Base-by-base conservation (phyloP, 768 basidiomycete genomes). In the Ephemerocybe angulata region DNA sequence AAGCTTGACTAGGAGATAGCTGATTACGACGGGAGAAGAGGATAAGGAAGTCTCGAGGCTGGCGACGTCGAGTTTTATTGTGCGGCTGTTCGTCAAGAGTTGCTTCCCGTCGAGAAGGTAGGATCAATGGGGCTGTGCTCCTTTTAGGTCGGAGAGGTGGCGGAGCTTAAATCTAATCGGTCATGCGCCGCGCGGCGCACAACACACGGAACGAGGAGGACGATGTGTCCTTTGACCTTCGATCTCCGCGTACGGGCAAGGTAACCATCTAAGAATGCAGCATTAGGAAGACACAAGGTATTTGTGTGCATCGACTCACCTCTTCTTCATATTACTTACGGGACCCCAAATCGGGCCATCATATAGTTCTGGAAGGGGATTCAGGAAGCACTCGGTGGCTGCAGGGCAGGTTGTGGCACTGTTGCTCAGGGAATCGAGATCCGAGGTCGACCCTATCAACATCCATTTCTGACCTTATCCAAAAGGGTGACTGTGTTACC, bases 381-480 rank as follows among this genome's bases (percentile, higher is more conserved):
- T 8, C 15, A 33, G 48, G 12, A 29, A 35, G 7, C 48, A 50
- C n/a, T 10, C 7, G 25, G 43, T 46, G 43, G 43, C 38, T 41
- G 38, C 38, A 41, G 38, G 7, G 15, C 17, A 35, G 40, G 7
- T 15, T 24, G 46, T 48, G 46, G 46, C 46, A 48, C 46, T 48
- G 46, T 25, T 27, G 28, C 33, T 17, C 40, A 5, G 48, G n/a
- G 48, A 50, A 50, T 50, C 48, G 48, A 50, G 48, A 50, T 50
- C 48, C 48, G 48, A 50, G 29, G 48, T 50, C 48, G 48, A 50
- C 48, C 48, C 48, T 50, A 50, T 50, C 48, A 50, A 19, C 42
- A 44, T 33, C 48, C 27, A 22, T 10, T 31, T 48, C 19, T 50
- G 28, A 21, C 25, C 46, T 47, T 21, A 24, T 47, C 46, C 38